Evolutionary conservation across 208 protist species (phyloP), one percentile per base, ranked within the genome.

Genomic region (Leptomonas seymouri): DNA sequence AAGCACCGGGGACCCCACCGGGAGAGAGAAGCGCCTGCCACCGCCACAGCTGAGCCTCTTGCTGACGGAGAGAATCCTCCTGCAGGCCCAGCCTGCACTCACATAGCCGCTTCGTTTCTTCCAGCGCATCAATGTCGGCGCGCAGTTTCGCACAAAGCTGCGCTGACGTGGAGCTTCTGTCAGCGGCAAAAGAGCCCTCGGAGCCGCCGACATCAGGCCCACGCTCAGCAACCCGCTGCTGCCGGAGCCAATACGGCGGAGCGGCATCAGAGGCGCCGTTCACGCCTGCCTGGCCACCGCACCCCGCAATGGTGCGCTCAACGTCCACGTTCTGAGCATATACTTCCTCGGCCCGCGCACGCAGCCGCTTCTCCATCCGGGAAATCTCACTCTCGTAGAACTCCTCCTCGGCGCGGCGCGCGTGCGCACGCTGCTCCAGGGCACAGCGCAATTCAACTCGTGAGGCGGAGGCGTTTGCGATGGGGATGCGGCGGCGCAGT

Each of bases 301-400:
- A 44, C 15, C 55, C 55, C 2, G 34, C 51, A 12, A 91, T 55
- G 21, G 74, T 74, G 2, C 27, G 53, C 12, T 86, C 49, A 1
- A 86, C 80, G 41, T 86, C 71, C 25, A 91, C 50, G 45, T 65
- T 63, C 25, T 81, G 65, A 9, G 72, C 56, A 30, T 75, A 80
- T 9, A 84, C 73, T 9, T 80, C 73, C 25, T 50, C 77, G 7
- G 76, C 49, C 9, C 82, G 80, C 31, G 63, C 80, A 20, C 67
- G 45, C 46, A 77, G 64, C 8, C 71, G 71, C 65, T 77, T 51
- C 59, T 77, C 71, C 71, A 77, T 77, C 16, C 58, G 65, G 0
- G 63, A 56, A 14, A 77, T 77, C 58, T 77, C 71, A 2, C 23
- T 45, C 36, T 77, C 58, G 49, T 77, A 77, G 41, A 71, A 71